Conservation (phyloP, 2,329 filamentous ascomycete species). For the Apiospora pterosperma region DNA sequence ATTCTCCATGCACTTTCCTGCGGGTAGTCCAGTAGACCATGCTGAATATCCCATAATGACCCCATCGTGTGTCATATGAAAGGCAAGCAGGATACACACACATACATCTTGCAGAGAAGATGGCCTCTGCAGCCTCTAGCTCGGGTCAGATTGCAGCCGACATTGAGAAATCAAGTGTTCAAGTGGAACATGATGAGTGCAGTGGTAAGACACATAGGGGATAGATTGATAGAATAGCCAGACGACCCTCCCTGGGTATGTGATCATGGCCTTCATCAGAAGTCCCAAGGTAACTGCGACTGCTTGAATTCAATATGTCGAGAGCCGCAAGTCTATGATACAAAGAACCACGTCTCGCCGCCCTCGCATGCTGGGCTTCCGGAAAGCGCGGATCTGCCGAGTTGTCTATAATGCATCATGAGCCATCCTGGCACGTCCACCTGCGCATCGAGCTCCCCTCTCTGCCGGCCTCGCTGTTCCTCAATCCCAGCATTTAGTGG, state of each 20-base stretch:
- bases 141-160: no score
- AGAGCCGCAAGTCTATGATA: conserved; percentile 28
- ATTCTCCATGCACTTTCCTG: no score
- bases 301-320: conserved; percentile 1
- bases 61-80: no score
- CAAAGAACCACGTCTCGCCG: conserved; percentile 15
- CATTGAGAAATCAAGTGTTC: no score
- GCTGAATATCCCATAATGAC: no score
- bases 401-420: conserved; percentile 19
- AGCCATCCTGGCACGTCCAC: conserved; percentile 1
- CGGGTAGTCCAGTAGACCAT: no score
- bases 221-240: neutral
- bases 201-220: neutral
- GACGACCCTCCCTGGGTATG: neutral
- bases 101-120: no score
- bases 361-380: conserved; percentile 12
- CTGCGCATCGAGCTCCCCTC: conserved; percentile 5
- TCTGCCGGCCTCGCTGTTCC: conserved; percentile 5
- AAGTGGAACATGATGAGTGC: neutral
- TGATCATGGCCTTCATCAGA: neutral
- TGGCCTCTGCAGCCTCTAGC: no score
- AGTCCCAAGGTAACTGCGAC: neutral
- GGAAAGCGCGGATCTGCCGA: conserved; percentile 17
- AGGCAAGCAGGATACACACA: no score
- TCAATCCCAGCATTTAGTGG: conserved; percentile 36